phyloP scores from a whole-genome alignment of 1,284 basidiomycete genomes.

The Amylostereum areolatum region DNA sequence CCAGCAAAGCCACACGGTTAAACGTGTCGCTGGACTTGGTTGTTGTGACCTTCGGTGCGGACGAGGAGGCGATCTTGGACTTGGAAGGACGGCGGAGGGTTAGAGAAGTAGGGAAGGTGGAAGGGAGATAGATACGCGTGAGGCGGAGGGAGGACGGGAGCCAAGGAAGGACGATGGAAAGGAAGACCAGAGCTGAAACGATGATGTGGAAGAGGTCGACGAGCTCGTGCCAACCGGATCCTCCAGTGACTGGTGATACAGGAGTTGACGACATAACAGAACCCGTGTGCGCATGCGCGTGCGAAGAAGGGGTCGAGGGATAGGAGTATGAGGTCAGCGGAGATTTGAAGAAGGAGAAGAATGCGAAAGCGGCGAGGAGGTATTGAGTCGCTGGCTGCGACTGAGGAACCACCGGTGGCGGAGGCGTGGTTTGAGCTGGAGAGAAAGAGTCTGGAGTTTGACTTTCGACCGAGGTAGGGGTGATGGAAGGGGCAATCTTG shows the following conservation, averaged over 20 bases:
- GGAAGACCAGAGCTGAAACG: constrained; percentile 55
- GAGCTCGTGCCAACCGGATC: constrained; percentile 43
- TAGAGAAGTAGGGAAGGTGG: constrained; percentile 11
- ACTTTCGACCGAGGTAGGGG: constrained; percentile 7
- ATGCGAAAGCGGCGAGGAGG: constrained; percentile 66
- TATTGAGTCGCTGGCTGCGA: constrained; percentile 46
- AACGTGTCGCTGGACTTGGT: constrained; percentile 6
- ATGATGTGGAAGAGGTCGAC: constrained; percentile 55
- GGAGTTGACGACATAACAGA: constrained; percentile 19
- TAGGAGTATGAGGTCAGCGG: constrained; percentile 42
- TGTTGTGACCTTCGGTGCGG: not conserved
- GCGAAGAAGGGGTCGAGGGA: constrained; percentile 16
- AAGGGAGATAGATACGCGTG: constrained; percentile 17
- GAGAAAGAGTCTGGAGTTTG: constrained; percentile 8
- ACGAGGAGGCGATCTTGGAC: constrained; percentile 13
- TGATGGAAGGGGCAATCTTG: constrained; percentile 32
- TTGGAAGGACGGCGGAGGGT: constrained; percentile 11
- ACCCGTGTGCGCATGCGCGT: constrained; percentile 26
- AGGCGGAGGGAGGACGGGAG: constrained; percentile 25
- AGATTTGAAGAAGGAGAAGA: constrained; percentile 74
- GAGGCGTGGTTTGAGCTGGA: constrained; percentile 4
- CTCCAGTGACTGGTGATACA: constrained; percentile 1
- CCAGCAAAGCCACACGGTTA: constrained; percentile 24
- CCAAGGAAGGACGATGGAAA: constrained; percentile 50
- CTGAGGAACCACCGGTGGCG: constrained; percentile 1